Percentiles rank a stretch among this genome's conserved stretches.
Evolutionary conservation across 257 asterid genomes (phyloP).

Genomic region (Ligustrum vulgare): DNA sequence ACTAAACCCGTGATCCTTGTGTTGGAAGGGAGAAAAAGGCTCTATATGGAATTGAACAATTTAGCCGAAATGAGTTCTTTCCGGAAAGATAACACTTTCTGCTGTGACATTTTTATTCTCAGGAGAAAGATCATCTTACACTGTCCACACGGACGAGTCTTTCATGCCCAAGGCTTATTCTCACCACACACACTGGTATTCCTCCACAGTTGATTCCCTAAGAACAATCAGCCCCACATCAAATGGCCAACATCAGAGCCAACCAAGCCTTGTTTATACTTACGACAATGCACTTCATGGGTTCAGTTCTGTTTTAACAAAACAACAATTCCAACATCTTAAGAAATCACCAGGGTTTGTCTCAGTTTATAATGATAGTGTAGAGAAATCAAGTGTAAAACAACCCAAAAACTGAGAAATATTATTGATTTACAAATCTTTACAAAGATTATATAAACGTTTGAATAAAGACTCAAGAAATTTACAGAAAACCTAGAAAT

Average conservation of each 20-base stretch:
- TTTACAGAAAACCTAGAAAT: no score
- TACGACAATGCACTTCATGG: constrained; percentile 45
- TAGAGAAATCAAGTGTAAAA: no score
- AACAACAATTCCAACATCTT: constrained; percentile 28
- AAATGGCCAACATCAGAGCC: not conserved
- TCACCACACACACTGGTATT: constrained; percentile 36
- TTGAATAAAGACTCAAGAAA: no score
- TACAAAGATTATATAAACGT: no score
- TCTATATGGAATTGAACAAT: no score
- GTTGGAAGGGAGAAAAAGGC: no score
- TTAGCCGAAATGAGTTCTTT: no score
- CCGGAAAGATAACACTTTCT: no score
- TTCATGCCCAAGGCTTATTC: constrained; percentile 38
- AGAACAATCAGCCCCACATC: constrained; percentile 3
- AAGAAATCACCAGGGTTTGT: constrained; percentile 41
- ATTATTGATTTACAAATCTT: no score
- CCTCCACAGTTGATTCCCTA: constrained; percentile 15
- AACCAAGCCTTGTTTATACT: constrained; percentile 27
- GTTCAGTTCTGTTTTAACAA: constrained; percentile 35
- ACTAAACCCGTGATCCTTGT: no score
- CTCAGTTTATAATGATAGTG: constrained; percentile 41
- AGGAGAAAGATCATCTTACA: constrained; percentile 32
- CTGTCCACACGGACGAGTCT: constrained; percentile 47
- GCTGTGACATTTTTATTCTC: constrained; percentile 6
- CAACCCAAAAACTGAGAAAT: no score